These are phyloP conservation scores for Annulohypoxylon bovei DNA, from an alignment of 495 filamentous ascomycete species.

Conservation along the genomic window DNA sequence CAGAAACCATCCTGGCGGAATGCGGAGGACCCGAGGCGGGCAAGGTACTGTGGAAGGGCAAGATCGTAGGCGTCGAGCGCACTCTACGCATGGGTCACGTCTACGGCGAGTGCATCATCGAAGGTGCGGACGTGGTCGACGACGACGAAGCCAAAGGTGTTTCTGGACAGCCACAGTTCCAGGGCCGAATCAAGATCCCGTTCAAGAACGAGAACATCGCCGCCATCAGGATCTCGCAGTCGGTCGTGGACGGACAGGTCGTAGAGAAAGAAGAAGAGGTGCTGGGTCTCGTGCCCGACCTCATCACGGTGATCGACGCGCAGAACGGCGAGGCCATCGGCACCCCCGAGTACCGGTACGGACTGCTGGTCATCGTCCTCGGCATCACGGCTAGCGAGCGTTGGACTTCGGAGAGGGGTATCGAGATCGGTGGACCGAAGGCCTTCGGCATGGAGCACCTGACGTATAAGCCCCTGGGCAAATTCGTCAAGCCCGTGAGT, in stretches of 20 bases:
- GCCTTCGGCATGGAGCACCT: slow-evolving; percentile 63
- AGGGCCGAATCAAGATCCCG: slow-evolving; percentile 62
- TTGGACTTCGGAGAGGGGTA: slow-evolving; percentile 63
- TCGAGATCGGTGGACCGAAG: slow-evolving; percentile 63
- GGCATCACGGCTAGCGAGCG: slow-evolving; percentile 65
- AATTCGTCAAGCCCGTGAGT: slow-evolving; percentile 59
- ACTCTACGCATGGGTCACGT: slow-evolving; percentile 64
- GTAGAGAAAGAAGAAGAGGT: slow-evolving; percentile 55
- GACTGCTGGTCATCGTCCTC: slow-evolving; percentile 65
- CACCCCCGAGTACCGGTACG: slow-evolving; percentile 69
- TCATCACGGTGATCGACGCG: slow-evolving; percentile 69
- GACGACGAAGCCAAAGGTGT: slow-evolving; percentile 31
- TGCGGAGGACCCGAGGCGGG: slow-evolving; percentile 62
- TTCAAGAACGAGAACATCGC: slow-evolving; percentile 75
- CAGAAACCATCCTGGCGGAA: slow-evolving; percentile 66
- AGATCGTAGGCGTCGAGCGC: slow-evolving; percentile 67
- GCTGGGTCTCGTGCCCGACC: slow-evolving; percentile 67
- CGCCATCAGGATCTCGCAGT: slow-evolving; percentile 52
- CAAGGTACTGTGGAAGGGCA: slow-evolving; percentile 67
- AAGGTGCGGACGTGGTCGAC: slow-evolving; percentile 51
- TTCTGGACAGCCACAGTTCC: slow-evolving; percentile 30
- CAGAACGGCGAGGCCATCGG: slow-evolving; percentile 69
- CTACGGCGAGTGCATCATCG: slow-evolving; percentile 64
- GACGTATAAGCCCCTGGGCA: slow-evolving; percentile 58
- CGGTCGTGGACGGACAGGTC: slow-evolving; percentile 28